Evolutionary conservation across 1,284 basidiomycete genomes (phyloP).

Genomic region (Vanrija sp.): DNA sequence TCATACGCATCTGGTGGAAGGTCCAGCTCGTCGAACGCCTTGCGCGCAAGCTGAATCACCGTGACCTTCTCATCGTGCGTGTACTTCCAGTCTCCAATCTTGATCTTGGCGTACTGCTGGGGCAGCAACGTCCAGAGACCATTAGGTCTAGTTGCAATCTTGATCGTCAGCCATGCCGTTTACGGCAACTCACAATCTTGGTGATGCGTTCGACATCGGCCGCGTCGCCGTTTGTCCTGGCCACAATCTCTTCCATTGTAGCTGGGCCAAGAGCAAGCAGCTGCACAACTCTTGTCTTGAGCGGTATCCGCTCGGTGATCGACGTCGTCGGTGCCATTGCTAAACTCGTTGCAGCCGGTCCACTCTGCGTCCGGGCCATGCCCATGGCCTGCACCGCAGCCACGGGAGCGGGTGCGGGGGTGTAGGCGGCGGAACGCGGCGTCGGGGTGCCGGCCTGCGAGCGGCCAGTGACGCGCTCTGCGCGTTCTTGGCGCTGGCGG

Average conservation of each 20-base stretch:
- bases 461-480: constrained; percentile 25
- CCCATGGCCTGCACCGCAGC: not conserved
- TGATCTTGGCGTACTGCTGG: constrained; percentile 43
- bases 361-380: constrained; percentile 15
- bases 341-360: constrained; percentile 8
- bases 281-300: constrained; percentile 45
- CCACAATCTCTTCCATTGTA: constrained; percentile 26
- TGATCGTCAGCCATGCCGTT: not conserved
- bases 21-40: constrained; percentile 41
- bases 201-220: constrained; percentile 40
- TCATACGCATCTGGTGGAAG: constrained; percentile 34
- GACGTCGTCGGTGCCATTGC: not conserved
- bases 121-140: constrained; percentile 28
- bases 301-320: constrained; percentile 25
- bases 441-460: not conserved
- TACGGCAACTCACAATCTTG: constrained; percentile 32
- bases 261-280: constrained; percentile 37
- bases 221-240: constrained; percentile 28
- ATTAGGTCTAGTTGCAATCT: constrained; percentile 5
- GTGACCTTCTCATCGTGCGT: constrained; percentile 33
- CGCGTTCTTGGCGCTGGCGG: constrained; percentile 24
- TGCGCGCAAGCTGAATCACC: constrained; percentile 31
- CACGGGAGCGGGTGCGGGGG: constrained; percentile 1
- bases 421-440: not conserved
- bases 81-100: constrained; percentile 37